Evolutionary conservation across 805 yeast genomes (phyloP), one percentile per base, ranked within the genome.

Genomic region (Yarrowia deformans): DNA sequence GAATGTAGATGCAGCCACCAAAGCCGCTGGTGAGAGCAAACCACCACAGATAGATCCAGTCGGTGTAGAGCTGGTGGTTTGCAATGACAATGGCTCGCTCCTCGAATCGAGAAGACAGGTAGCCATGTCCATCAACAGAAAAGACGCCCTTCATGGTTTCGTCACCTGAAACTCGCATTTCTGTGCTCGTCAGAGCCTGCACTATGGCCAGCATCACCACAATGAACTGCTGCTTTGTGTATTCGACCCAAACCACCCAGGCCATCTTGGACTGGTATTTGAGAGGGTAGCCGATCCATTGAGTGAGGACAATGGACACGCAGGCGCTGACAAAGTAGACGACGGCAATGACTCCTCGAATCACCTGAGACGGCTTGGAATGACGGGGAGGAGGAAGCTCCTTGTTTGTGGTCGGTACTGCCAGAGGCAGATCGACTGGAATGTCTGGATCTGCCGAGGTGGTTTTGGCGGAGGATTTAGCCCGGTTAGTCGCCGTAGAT

Each of bases 41-140:
- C 86, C 91, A 94, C 99, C 99, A 94, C 69, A 92, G 73, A 74
- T 86, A 93, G 12, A 90, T 83, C 99, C 99, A 94, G 77, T 94
- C 99, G 3, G 94, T 87, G 77, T 94, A 94, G 32, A 94, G 89
- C 79, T 93, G 98, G 78, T 94, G 98, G 76, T 94, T 94, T n/a
- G 95, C 86, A 43, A 93, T 88, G 56, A 89, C 77, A 1, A 94
- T 83, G 0, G 90, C 83, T 48, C 87, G 83, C 23, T 84, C 85
- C 8, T 81, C 77, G 54, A 88, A 74, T 13, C 73, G 70, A 2
- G 79, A 69, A 56, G 70, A 70, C 34, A 70, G 55, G n/a, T 72
- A 69, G n/a, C 72, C 70, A 34, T 74, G 71, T 16, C 74, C 72
- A 37, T 72, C 70, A 37, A 71, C 63, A 23, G 66, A 43, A 60